A percentile compares a stretch with the other conserved stretches of the same genome.
phyloP scores from a whole-genome alignment of 768 basidiomycete genomes.

The Amanita rimosa region DNA sequence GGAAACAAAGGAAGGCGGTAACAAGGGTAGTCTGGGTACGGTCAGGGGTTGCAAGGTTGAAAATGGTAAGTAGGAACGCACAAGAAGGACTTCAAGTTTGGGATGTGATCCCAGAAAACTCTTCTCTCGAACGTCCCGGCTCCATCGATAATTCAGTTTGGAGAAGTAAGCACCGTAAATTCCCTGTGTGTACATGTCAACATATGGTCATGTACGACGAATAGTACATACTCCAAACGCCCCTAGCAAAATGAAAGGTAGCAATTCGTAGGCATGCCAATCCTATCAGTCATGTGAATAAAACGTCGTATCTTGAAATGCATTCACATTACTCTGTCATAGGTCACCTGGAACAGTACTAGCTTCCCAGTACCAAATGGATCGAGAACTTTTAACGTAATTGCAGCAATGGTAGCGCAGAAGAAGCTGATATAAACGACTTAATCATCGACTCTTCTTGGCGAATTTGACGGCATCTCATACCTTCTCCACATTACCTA shows the following conservation, averaged over 20 bases:
- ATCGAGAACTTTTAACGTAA: constrained; percentile 86
- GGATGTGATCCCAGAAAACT: constrained; percentile 79
- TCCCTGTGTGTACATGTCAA: constrained; percentile 39
- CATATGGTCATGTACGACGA: constrained; percentile 6
- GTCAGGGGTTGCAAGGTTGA: not conserved
- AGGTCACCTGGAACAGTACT: constrained; percentile 86
- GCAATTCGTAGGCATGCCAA: constrained; percentile 85
- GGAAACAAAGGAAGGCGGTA: constrained; percentile 71
- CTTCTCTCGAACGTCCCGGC: constrained; percentile 65
- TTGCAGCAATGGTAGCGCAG: constrained; percentile 95
- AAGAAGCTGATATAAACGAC: constrained; percentile 59
- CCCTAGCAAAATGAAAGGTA: constrained; percentile 79
- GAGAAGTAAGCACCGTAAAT: constrained; percentile 92
- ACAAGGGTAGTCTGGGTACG: constrained; percentile 54
- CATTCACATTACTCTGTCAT: constrained; percentile 50
- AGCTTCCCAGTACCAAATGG: constrained; percentile 94
- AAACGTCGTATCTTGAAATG: not conserved
- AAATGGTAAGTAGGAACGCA: constrained; percentile 22
- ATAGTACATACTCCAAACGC: constrained; percentile 63
- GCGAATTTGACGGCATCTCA: constrained; percentile 5
- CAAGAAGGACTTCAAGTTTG: constrained; percentile 71
- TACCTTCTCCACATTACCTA: constrained; percentile 93
- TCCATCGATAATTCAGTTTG: constrained; percentile 85
- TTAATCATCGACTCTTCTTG: constrained; percentile 17
- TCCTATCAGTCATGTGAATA: constrained; percentile 35